Percentiles rank a stretch among this genome's conserved stretches.
These are phyloP conservation scores for Biscutella auriculata DNA, from an alignment of 441 rosid species.

Conservation along the genomic window DNA sequence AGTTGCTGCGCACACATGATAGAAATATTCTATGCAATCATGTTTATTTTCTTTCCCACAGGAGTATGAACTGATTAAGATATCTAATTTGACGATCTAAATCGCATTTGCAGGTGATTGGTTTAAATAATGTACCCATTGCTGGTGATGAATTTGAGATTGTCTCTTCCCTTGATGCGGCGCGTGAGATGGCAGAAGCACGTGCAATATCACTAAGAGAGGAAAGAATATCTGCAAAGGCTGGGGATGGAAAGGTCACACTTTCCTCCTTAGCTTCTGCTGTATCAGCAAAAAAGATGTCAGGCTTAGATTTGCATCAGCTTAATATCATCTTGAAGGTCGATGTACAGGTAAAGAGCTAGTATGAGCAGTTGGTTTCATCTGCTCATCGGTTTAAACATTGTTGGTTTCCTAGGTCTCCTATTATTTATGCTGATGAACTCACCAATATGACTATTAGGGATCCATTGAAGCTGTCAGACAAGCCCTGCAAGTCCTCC, in stretches of 20 bases:
- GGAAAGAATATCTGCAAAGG: slow-evolving; percentile 80
- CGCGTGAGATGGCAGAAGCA: slow-evolving; percentile 75
- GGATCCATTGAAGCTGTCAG: slow-evolving; percentile 93
- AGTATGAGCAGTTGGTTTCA: neutral
- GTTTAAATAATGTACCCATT: slow-evolving; percentile 65
- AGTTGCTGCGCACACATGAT: neutral
- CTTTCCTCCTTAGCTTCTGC: slow-evolving; percentile 96
- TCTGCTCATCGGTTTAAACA: neutral
- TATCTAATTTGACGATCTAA: slow-evolving; percentile 6
- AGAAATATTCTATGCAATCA: neutral
- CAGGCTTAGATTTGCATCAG: slow-evolving; percentile 91
- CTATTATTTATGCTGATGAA: neutral
- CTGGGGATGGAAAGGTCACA: slow-evolving; percentile 90
- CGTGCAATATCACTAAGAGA: slow-evolving; percentile 57
- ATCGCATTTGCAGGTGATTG: slow-evolving; percentile 53
- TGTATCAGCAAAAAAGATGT: slow-evolving; percentile 59
- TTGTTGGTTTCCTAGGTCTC: neutral
- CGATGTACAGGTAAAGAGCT: slow-evolving; percentile 69
- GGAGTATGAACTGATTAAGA: neutral
- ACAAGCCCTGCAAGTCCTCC: slow-evolving; percentile 84
- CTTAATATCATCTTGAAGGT: slow-evolving; percentile 85
- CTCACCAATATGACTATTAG: slow-evolving; percentile 33
- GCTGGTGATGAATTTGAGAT: slow-evolving; percentile 97
- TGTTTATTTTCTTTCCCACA: neutral
- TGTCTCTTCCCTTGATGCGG: slow-evolving; percentile 64